A percentile compares a stretch with the other conserved stretches of the same genome.
Conservation (phyloP, 768 basidiomycete genomes). For the Tephrocybe sp. region DNA sequence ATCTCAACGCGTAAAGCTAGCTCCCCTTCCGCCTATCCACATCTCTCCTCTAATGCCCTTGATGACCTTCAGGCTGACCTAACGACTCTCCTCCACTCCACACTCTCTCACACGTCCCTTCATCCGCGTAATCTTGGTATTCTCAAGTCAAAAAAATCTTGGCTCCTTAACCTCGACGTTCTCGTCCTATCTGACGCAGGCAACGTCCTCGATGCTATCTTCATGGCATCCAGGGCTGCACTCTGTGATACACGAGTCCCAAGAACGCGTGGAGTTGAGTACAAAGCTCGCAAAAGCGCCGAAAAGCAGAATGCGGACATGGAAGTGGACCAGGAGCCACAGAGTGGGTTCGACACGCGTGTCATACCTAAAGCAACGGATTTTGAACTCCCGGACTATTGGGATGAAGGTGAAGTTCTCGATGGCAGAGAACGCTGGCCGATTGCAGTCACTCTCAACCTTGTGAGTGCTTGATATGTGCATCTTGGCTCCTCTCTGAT, state of each 20-base stretch:
- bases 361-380: constrained; percentile 55
- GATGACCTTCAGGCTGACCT: constrained; percentile 80
- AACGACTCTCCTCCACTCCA: constrained; percentile 57
- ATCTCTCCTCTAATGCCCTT: constrained; percentile 55
- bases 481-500: not conserved
- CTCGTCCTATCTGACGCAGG: constrained; percentile 72
- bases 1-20: constrained; percentile 41
- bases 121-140: constrained; percentile 65
- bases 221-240: constrained; percentile 76
- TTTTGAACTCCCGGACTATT: constrained; percentile 85
- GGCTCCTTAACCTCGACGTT: constrained; percentile 76
- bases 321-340: constrained; percentile 50
- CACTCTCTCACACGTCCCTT: constrained; percentile 63
- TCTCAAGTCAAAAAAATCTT: constrained; percentile 59
- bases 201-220: constrained; percentile 73
- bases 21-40: constrained; percentile 79
- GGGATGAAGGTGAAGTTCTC: constrained; percentile 78
- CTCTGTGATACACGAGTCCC: constrained; percentile 83
- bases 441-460: constrained; percentile 72
- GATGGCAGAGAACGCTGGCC: constrained; percentile 69
- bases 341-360: constrained; percentile 61
- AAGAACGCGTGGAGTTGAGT: constrained; percentile 67
- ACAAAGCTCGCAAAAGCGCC: constrained; percentile 38
- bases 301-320: constrained; percentile 37
- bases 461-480: constrained; percentile 44